Conservation (phyloP, 2,329 filamentous ascomycete genomes). For the Microsporum audouinii region DNA sequence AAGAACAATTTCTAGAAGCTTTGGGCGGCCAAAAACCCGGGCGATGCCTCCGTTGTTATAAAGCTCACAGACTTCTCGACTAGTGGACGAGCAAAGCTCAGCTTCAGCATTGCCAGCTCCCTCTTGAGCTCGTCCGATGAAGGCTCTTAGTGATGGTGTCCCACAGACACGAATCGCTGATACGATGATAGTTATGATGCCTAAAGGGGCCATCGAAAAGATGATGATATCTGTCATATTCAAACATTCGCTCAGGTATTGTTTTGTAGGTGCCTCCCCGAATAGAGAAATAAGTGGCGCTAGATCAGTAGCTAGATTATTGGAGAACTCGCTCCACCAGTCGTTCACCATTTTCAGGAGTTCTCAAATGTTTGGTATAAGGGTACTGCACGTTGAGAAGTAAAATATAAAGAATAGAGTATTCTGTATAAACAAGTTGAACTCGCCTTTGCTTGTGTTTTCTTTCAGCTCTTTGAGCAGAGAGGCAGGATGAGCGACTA, state of each 20-base stretch:
- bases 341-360: background rate
- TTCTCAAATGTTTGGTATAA: no score
- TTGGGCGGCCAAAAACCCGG: conserved; percentile 10
- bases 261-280: conserved; percentile 38
- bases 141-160: conserved; percentile 32
- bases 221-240: conserved; percentile 35
- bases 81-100: conserved; percentile 34
- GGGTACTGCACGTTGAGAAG: no score
- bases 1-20: conserved; percentile 24
- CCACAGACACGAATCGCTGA: conserved; percentile 39
- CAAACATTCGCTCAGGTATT: conserved; percentile 38
- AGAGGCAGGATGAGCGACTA: no score
- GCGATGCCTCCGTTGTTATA: conserved; percentile 18
- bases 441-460: no score
- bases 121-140: conserved; percentile 38
- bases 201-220: conserved; percentile 38
- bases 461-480: no score
- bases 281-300: conserved; percentile 33
- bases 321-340: conserved; percentile 8
- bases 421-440: no score
- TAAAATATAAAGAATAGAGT: no score
- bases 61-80: conserved; percentile 17
- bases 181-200: conserved; percentile 36
- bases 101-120: conserved; percentile 25
- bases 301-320: conserved; percentile 11